Conservation (phyloP, 352 stramenopile genomes). For the Phytophthora multivora region DNA sequence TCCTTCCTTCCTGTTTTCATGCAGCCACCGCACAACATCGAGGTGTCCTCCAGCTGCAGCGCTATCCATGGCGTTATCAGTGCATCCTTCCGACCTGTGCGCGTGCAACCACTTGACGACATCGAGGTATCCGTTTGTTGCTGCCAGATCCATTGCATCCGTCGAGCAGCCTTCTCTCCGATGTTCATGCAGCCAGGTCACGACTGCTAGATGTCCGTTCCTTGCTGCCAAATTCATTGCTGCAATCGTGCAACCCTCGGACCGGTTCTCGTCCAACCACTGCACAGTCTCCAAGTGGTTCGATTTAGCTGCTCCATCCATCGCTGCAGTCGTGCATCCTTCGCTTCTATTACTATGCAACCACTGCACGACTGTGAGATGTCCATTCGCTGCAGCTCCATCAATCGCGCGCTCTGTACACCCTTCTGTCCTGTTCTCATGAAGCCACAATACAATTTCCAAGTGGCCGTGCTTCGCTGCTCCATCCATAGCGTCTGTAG, state of each 20-base stretch:
- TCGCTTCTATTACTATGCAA: slow-evolving; percentile 18
- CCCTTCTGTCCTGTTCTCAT: slow-evolving; percentile 27
- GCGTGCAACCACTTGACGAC: slow-evolving; percentile 54
- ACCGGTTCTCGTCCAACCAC: slow-evolving; percentile 19
- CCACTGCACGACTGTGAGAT: slow-evolving; percentile 20
- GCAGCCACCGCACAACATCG: slow-evolving; percentile 32
- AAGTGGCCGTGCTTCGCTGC: slow-evolving; percentile 29
- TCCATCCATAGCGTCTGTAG: slow-evolving; percentile 23
- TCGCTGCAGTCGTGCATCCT: slow-evolving; percentile 27
- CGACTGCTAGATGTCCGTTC: slow-evolving; percentile 21
- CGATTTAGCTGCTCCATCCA: slow-evolving; percentile 24
- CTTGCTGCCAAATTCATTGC: slow-evolving; percentile 31
- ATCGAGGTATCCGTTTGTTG: slow-evolving; percentile 40
- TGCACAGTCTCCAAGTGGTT: slow-evolving; percentile 19
- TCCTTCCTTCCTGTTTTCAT: slow-evolving; percentile 28
- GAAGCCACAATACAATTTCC: slow-evolving; percentile 23
- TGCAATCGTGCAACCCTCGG: slow-evolving; percentile 15
- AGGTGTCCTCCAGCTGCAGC: slow-evolving; percentile 20
- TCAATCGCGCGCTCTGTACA: slow-evolving; percentile 34
- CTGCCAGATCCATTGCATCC: slow-evolving; percentile 28
- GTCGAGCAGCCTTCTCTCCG: slow-evolving; percentile 23
- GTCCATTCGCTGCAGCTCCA: slow-evolving; percentile 27
- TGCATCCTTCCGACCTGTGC: slow-evolving; percentile 28
- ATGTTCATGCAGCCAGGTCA: slow-evolving; percentile 25
- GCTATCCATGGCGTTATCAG: slow-evolving; percentile 20